Evolutionary conservation across 139 green algal genomes (phyloP), one percentile per base, ranked within the genome.

Genomic region (Coccomyxa sp.): DNA sequence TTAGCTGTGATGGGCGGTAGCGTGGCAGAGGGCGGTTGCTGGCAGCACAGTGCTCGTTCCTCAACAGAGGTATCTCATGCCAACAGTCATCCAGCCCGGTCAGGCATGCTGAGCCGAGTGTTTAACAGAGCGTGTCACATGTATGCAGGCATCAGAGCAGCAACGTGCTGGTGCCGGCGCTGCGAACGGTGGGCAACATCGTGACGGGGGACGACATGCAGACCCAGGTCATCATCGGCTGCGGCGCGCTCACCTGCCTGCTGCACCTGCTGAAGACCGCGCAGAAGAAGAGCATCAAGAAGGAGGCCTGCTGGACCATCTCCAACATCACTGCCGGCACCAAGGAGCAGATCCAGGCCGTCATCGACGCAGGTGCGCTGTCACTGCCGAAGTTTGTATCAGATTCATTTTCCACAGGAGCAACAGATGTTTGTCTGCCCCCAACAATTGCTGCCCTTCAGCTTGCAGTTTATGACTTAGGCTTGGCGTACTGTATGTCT

Each of bases 251-350:
- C 70, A 76, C 85, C n/a, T 98, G 92, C 88, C 88, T 99, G 84
- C 91, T 96, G 37, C 88, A 93, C 76, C 89, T 99, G 80, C 85
- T 99, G n/a, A 92, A 82, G 18, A 92, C 86, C 44, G 95, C 91
- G 78, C 90, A 98, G 84, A 99, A 99, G 90, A 99, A 99, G 89
- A 95, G 84, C 84, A 99, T 99, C 87, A 99, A 99, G 89, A 99
- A 99, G 90, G 96, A 98, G 85, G 93, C 97, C 0, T 99, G 97
- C 90, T 99, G 97, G 97, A 99, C 97, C 31, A 96, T 99, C 55
- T 98, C 92, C 78, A 99, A 99, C 89, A 99, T 99, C 89, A 99
- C 97, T 12, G 97, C 97, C 24, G 95, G 96, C 70, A 99, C 97
- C 75, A 93, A 97, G 85, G 96, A 99, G 75, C 97, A 99, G 89